These are phyloP conservation scores for Starmerella potacharoeniae DNA, from an alignment of 805 yeast species.

Conservation along the genomic window DNA sequence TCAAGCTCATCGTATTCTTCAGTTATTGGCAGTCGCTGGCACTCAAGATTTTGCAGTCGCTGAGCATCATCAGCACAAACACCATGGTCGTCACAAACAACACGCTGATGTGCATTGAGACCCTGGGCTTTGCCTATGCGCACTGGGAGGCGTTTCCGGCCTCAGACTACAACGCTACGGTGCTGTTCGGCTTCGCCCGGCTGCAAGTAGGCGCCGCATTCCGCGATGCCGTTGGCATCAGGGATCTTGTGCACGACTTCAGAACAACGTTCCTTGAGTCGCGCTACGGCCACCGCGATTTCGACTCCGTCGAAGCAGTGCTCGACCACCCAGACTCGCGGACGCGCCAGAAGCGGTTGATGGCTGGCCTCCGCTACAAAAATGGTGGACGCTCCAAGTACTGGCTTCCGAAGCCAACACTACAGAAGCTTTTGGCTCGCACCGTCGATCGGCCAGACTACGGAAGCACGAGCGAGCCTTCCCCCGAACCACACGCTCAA, in stretches of 20 bases:
- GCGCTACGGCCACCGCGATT: slow-evolving; percentile 65
- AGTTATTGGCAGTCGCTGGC: slow-evolving; percentile 92
- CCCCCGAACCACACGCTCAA: no score
- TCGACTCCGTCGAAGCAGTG: slow-evolving; percentile 66
- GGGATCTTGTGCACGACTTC: slow-evolving; percentile 74
- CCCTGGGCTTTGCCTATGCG: slow-evolving; percentile 76
- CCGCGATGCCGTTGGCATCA: slow-evolving; percentile 61
- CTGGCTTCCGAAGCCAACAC: slow-evolving; percentile 46
- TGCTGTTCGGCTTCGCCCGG: slow-evolving; percentile 59
- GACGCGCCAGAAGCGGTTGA: slow-evolving; percentile 55
- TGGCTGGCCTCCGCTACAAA: slow-evolving; percentile 72
- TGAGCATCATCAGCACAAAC: slow-evolving; percentile 26
- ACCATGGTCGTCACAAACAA: slow-evolving; percentile 60
- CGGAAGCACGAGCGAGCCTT: background rate
- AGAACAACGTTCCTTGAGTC: slow-evolving; percentile 56
- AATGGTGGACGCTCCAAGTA: slow-evolving; percentile 69
- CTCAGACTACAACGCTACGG: slow-evolving; percentile 50
- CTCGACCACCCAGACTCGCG: slow-evolving; percentile 53
- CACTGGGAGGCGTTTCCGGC: slow-evolving; percentile 81
- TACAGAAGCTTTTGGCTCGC: slow-evolving; percentile 2
- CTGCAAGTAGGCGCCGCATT: slow-evolving; percentile 51
- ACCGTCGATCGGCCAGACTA: background rate
- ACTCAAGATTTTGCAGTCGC: slow-evolving; percentile 34
- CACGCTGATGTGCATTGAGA: slow-evolving; percentile 67
- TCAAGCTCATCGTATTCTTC: slow-evolving; percentile 86